Evolutionary conservation across 805 yeast genomes (phyloP).

Genomic region (Ogataea pini): DNA sequence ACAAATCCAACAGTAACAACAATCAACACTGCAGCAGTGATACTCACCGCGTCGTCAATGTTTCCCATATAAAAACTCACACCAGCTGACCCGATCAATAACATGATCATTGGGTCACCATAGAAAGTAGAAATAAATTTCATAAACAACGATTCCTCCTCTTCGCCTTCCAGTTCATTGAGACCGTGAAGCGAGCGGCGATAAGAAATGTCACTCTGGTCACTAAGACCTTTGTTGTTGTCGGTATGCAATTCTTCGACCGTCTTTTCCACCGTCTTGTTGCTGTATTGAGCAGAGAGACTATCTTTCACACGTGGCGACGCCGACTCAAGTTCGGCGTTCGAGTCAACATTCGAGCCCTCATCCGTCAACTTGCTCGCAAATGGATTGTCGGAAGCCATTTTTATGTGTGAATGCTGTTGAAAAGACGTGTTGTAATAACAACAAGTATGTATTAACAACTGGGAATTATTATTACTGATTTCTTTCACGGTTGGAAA

Average conservation of each 20-base stretch:
- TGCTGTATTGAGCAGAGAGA: conserved; percentile 60
- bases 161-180: conserved; percentile 77
- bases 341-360: conserved; percentile 5
- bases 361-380: conserved; percentile 21
- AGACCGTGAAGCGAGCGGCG: conserved; percentile 76
- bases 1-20: conserved; percentile 97
- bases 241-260: conserved; percentile 64
- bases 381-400: conserved; percentile 28
- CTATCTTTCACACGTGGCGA: conserved; percentile 20
- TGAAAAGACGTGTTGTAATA: not conserved
- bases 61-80: conserved; percentile 93
- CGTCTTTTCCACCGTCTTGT: conserved; percentile 65
- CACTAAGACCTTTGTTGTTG: conserved; percentile 56
- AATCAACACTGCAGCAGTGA: conserved; percentile 85
- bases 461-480: not conserved
- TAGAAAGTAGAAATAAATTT: conserved; percentile 80
- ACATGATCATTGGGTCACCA: conserved; percentile 86
- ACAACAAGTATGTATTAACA: not conserved
- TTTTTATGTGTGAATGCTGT: conserved; percentile 1
- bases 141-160: conserved; percentile 68
- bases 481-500: not conserved
- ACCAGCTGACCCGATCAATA: conserved; percentile 86
- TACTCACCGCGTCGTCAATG: conserved; percentile 91
- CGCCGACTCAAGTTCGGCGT: not conserved
- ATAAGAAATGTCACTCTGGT: conserved; percentile 67